Evolutionary conservation across 306 rosid genomes (phyloP).

Genomic region (Hippophae gyantsensis): DNA sequence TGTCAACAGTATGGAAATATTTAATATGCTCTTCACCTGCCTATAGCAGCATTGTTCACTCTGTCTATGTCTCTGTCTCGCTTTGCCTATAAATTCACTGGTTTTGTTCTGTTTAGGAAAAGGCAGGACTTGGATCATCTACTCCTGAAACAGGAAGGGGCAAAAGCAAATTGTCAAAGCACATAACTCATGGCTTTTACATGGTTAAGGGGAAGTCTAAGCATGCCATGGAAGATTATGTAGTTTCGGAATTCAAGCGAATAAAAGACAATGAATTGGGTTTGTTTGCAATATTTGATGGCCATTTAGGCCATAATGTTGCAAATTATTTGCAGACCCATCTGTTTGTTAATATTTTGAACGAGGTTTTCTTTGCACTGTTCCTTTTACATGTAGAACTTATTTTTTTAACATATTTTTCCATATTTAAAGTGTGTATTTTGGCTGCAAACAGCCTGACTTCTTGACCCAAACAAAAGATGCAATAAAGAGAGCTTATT

Average conservation of each 20-base stretch:
- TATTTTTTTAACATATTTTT: not conserved
- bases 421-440: not conserved
- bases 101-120: slow-evolving; percentile 3
- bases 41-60: not conserved
- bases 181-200: slow-evolving; percentile 47
- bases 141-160: slow-evolving; percentile 46
- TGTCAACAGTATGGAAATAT: not conserved
- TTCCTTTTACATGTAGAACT: not conserved
- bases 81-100: not conserved
- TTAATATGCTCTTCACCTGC: not conserved
- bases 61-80: no score
- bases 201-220: slow-evolving; percentile 56
- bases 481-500: slow-evolving; percentile 47
- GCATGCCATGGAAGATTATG: slow-evolving; percentile 62
- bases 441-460: slow-evolving; percentile 36
- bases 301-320: slow-evolving; percentile 62
- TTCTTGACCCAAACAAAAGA: slow-evolving; percentile 40
- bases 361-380: slow-evolving; percentile 29
- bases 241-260: slow-evolving; percentile 49
- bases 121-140: slow-evolving; percentile 22
- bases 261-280: slow-evolving; percentile 41
- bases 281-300: slow-evolving; percentile 66
- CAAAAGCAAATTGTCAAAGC: slow-evolving; percentile 36
- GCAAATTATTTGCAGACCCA: slow-evolving; percentile 51
- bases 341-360: slow-evolving; percentile 50